Evolutionary conservation across 192 early-diverging fungal species (phyloP).

Genomic region (Lobosporangium transversale): DNA sequence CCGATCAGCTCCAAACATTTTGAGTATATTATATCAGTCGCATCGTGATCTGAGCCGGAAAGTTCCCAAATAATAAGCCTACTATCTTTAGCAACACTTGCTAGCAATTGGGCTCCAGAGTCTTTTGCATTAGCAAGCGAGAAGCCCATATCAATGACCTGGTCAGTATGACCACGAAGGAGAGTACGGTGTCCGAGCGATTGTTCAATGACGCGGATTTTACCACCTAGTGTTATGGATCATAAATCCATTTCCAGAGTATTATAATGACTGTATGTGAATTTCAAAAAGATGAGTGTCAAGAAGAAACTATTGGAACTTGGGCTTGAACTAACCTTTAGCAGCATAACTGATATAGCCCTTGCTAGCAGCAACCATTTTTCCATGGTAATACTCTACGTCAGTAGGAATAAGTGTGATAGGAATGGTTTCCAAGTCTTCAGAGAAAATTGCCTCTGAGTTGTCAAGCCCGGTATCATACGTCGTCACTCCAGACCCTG

Average conservation of each 20-base stretch:
- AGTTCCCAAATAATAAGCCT: constrained; percentile 47
- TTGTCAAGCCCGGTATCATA: constrained; percentile 53
- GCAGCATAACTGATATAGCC: constrained; percentile 59
- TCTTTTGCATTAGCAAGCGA: constrained; percentile 6
- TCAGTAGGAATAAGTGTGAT: constrained; percentile 57
- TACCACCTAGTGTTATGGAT: constrained; percentile 32
- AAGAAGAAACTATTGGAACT: too few species aligned
- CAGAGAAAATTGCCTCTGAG: constrained; percentile 47
- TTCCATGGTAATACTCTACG: constrained; percentile 57
- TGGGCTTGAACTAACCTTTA: constrained; percentile 57
- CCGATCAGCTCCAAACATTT: constrained; percentile 41
- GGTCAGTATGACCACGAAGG: constrained; percentile 51
- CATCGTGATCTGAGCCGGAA: constrained; percentile 34
- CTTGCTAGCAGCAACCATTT: constrained; percentile 55
- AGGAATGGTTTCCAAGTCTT: constrained; percentile 51
- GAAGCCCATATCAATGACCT: constrained; percentile 52
- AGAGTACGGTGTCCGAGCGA: constrained; percentile 49
- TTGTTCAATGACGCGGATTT: constrained; percentile 52
- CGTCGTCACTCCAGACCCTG: constrained; percentile 17
- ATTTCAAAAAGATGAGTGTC: too few species aligned
- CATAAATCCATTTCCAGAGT: neutral
- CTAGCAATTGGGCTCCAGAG: constrained; percentile 24
- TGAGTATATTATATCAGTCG: constrained; percentile 47
- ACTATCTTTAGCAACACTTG: constrained; percentile 45
- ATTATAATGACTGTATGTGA: neutral